Base-by-base conservation (phyloP, 345 rosid genomes). In the Kernera saxatilis region DNA sequence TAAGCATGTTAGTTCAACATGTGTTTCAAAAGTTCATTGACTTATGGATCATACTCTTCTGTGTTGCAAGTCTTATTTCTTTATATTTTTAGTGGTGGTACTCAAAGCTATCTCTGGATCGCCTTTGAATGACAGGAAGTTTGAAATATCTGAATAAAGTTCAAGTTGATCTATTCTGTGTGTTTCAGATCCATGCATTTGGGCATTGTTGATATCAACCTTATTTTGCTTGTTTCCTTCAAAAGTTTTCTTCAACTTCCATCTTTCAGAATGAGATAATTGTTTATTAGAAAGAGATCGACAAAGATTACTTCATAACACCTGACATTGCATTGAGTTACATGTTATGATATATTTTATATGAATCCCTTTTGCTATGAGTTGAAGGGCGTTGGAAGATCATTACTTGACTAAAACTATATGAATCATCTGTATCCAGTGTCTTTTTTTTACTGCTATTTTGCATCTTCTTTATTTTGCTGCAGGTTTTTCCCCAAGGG, bases 401-500 rank as follows among this genome's bases (percentile, higher is more conserved):
- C 48, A 46, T 39, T 48, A 19, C 14, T 29, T 40, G 18, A 11
- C 33, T 14, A 17, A 39, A 58, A 51, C n/a, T 33, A 14, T 69
- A 23, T 33, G 27, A 23, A 56, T 32, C 25, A 45, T 32, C 23
- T 44, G 14, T 43, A 30, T 22, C 14, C 27, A 36, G 4, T 37
- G 43, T 29, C 46, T 53, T 68, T 11, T 49, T 22, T 8, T 27
- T 39, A n/a, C 13, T 72, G 41, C 32, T 45, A 36, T 13, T 66
- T 25, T 64, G 32, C 44, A 60, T 69, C 22, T 19, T 52, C 67
- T 71, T 74, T 81, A 59, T 46, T 69, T 49, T 67, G 48, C 56
- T 78, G 82, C 90, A 94, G 97, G 73, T 84, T 56, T 81, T 83
- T 53, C 79, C 85, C 2, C 76, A 76, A 77, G 84, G 77, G 64